Evolutionary conservation across 129 eudicot species (phyloP), one percentile per base, ranked within the genome.

Genomic region (Lactuca sativa): DNA sequence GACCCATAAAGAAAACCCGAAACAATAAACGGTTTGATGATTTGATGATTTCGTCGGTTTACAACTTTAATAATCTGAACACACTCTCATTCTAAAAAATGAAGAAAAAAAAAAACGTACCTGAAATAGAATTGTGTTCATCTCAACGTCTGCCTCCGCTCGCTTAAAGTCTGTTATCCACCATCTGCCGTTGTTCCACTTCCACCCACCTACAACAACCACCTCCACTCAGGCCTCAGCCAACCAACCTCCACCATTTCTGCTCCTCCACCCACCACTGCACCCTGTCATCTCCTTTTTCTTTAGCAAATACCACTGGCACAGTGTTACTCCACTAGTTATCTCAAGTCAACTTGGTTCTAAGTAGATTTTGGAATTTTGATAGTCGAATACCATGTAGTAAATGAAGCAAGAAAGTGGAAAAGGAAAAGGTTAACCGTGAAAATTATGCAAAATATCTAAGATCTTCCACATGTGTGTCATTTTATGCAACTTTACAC

Each of bases 181-280:
- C 69, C 54, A 64, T 64, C 37, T 40, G 33, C 40, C 7, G 8
- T 64, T 40, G 31, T 10, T 11, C 56, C 56, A 52, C 56, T 4
- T 12, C 56, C 6, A 30, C 30, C 58, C 17, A 63, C 54, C 69
- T 44, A 48, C 71, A 12, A 66, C 25, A 48, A 66, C 71, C 12
- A 66, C 57, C 71, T 49, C 59, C 58, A 30, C 71, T 36, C n/a
- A 14, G 30, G 30, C 3, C 38, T 9, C 18, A 21, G 55, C 69
- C 33, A 47, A 65, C 41, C 58, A 25, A 44, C 70, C 70, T 4
- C 37, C 70, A 64, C 56, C 59, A 17, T 7, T 44, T 65, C 4
- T 41, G 18, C 53, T 47, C 13, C 56, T 44, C 16, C 40, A 65
- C 10, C 55, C 9, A 65, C 70, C 57, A 43, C 57, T 25, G 30